These are phyloP conservation scores for Isoetes engelmannii DNA, from an alignment of 83 land plant species.

Conservation along the genomic window DNA sequence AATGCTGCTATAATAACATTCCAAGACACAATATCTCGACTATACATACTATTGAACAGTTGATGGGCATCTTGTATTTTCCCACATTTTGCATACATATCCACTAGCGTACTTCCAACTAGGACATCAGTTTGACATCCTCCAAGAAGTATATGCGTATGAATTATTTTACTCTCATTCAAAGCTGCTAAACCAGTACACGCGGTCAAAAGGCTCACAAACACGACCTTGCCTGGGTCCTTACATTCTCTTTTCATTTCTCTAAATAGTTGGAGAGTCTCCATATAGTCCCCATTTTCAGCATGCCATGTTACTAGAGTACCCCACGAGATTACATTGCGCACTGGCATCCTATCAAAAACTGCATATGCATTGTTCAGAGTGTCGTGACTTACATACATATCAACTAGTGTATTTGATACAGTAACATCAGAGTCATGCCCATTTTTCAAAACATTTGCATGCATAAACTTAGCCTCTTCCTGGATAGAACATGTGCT, in stretches of 20 bases:
- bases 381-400: slow-evolving; percentile 65
- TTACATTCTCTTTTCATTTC: slow-evolving; percentile 39
- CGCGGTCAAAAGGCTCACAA: not conserved
- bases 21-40: not conserved
- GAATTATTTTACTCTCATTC: not conserved
- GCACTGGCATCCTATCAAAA: slow-evolving; percentile 26
- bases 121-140: not conserved
- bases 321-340: slow-evolving; percentile 42
- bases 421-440: slow-evolving; percentile 10
- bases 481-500: slow-evolving; percentile 3
- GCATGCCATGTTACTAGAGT: slow-evolving; percentile 38
- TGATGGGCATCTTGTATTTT: slow-evolving; percentile 1
- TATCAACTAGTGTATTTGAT: slow-evolving; percentile 41
- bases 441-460: not conserved
- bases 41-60: not conserved
- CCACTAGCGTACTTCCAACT: not conserved
- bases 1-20: not conserved
- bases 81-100: not conserved
- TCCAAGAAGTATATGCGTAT: not conserved
- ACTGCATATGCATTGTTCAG: slow-evolving; percentile 21
- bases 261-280: slow-evolving; percentile 36
- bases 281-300: slow-evolving; percentile 33
- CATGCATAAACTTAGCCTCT: slow-evolving; percentile 3
- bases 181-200: not conserved
- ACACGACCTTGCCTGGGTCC: slow-evolving; percentile 38